Base-by-base conservation (phyloP, 2,329 filamentous ascomycete genomes). In the Fusarium poae region DNA sequence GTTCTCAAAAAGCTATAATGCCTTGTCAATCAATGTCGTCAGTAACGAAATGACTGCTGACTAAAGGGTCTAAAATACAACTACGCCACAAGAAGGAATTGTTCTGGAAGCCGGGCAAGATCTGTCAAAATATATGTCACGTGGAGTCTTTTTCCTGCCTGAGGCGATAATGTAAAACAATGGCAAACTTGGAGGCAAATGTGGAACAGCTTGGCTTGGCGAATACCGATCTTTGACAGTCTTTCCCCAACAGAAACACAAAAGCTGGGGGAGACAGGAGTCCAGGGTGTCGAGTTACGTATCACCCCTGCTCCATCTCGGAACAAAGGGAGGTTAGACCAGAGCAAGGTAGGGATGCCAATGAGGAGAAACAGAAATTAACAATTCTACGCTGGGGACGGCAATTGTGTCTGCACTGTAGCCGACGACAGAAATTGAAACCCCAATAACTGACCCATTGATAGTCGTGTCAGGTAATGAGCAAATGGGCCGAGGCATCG, bases 231-330 rank as follows among this genome's bases (percentile, higher is more conserved):
- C 71, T 57, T 60, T 54, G 45, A 27, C 25, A 42, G 69, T 72
- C 71, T 74, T 71, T 74, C 69, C 48, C 48, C 48, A 51, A 51
- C 48, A 51, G 48, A 51, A 51, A 39, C 48, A 20, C 23, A 51
- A 51, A 51, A 51, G 48, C 48, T 74, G 73, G 72, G 72, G 72
- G 69, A 62, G 70, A 70, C 65, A 69, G 72, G 69, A 74, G 43
- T 30, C 42, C 48, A 61, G 54, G 70, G 51, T 56, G 20, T 13
- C 5, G 42, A 37, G 42, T 34, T 67, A 70, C 69, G 66, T 72
- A 67, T 53, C 9, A 10, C 35, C 45, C 42, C 48, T 43, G 50
- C 51, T 43, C 49, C 13, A 27, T 39, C 29, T 70, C 58, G 65
- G 68, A 50, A 72, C 52, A 72, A 67, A 45, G 65, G 65, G 66